Conservation (phyloP, 805 yeast species). For the Lipomyces mesembrius region DNA sequence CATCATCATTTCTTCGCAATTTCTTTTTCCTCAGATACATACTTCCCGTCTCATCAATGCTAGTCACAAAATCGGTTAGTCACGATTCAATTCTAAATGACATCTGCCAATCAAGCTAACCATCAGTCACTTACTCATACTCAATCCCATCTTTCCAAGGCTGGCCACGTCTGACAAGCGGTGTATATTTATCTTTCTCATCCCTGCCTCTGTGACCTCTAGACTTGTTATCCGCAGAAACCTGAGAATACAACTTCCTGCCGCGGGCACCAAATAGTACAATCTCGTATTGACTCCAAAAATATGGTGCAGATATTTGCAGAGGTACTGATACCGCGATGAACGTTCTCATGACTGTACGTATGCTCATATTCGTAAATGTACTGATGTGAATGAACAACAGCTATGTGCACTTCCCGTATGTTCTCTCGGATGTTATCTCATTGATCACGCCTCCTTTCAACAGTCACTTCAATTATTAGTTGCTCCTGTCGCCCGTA, state of each 20-base stretch:
- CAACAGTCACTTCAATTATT: too few species aligned
- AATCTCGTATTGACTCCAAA: background rate
- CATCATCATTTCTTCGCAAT: background rate
- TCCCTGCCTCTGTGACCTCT: background rate
- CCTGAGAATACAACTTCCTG: background rate
- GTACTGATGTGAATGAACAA: background rate
- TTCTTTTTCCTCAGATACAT: background rate
- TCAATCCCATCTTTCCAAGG: constrained; percentile 1
- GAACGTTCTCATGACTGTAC: background rate
- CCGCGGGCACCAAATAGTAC: background rate
- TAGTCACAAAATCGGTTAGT: background rate
- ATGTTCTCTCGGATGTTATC: background rate
- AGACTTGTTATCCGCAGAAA: background rate
- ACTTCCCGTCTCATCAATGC: background rate
- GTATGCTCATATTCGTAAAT: background rate
- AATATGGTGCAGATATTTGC: background rate
- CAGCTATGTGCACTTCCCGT: background rate
- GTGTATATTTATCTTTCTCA: background rate
- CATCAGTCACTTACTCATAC: background rate
- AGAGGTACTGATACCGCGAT: background rate
- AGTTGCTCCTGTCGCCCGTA: background rate
- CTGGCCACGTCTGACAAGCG: background rate
- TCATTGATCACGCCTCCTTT: too few species aligned
- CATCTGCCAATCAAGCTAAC: background rate
- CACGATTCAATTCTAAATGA: background rate